Evolutionary conservation across 768 basidiomycete species (phyloP).

Genomic region (Chalciporus piperatus): DNA sequence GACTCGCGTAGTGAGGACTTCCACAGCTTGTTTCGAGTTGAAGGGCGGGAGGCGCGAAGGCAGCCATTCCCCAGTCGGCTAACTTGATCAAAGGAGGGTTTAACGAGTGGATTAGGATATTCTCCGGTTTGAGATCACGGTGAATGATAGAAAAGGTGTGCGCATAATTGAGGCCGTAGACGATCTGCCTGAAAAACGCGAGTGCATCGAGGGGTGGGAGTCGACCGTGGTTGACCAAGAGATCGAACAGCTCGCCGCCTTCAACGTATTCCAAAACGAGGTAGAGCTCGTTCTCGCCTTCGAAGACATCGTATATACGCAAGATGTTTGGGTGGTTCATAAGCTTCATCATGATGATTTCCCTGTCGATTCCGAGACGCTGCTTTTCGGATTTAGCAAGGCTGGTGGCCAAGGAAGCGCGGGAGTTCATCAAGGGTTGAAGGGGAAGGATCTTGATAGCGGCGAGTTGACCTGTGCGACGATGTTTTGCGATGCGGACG

Average conservation of each 20-base stretch:
- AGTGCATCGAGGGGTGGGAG: conserved; percentile 80
- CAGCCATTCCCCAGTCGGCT: conserved; percentile 98
- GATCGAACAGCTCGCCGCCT: conserved; percentile 96
- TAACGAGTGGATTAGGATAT: conserved; percentile 85
- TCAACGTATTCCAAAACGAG: conserved; percentile 93
- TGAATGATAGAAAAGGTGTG: conserved; percentile 98
- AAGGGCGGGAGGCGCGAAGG: conserved; percentile 81
- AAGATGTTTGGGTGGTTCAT: conserved; percentile 98
- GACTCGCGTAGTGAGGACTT: conserved; percentile 94
- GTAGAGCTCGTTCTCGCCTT: conserved; percentile 87
- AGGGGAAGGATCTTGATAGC: conserved; percentile 95
- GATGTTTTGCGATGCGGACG: conserved; percentile 90
- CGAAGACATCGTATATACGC: conserved; percentile 93
- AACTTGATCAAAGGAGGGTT: conserved; percentile 87
- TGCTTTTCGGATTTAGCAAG: conserved; percentile 76
- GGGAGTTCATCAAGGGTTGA: conserved; percentile 70
- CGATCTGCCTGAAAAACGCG: conserved; percentile 92
- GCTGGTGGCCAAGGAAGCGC: conserved; percentile 62
- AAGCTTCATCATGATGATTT: conserved; percentile 99
- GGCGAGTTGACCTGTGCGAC: conserved; percentile 83
- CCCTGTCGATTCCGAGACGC: conserved; percentile 84
- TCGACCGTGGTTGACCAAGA: conserved; percentile 84
- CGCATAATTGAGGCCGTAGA: conserved; percentile 93
- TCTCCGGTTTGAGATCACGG: conserved; percentile 97
- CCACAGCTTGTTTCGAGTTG: conserved; percentile 95